A percentile compares a stretch with the other conserved stretches of the same genome.
phyloP scores from a whole-genome alignment of 2,329 filamentous ascomycete species.

The Endothia cerciana region DNA sequence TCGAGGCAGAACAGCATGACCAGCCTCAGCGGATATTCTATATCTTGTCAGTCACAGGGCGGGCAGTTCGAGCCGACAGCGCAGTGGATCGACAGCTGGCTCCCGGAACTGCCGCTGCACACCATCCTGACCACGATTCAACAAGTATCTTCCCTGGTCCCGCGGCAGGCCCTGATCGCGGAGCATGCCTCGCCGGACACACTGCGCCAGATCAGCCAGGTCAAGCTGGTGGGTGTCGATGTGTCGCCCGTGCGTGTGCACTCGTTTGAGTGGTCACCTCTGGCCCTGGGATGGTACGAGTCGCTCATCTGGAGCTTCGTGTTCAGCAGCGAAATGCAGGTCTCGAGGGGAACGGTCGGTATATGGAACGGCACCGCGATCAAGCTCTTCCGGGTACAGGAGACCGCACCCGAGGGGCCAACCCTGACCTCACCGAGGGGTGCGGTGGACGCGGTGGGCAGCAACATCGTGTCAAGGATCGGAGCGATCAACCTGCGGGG shows the following conservation, averaged over 20 bases:
- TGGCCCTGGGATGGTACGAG: constrained; percentile 94
- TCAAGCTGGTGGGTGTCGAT: constrained; percentile 73
- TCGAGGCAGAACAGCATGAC: constrained; percentile 89
- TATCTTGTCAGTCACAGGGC: constrained; percentile 57
- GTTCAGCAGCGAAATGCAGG: constrained; percentile 87
- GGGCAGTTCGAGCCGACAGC: constrained; percentile 77
- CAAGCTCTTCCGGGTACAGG: constrained; percentile 87
- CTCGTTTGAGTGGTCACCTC: constrained; percentile 90
- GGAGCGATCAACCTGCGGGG: constrained; percentile 76
- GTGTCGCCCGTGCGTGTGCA: constrained; percentile 77
- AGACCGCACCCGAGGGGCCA: constrained; percentile 78
- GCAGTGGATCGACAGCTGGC: constrained; percentile 90
- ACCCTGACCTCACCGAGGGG: constrained; percentile 83
- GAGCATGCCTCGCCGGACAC: constrained; percentile 50
- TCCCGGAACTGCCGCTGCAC: constrained; percentile 88
- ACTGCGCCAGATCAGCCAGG: constrained; percentile 59
- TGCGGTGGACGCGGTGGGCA: constrained; percentile 91
- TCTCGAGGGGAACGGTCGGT: constrained; percentile 83
- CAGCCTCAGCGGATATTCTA: constrained; percentile 71
- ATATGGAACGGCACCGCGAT: constrained; percentile 93
- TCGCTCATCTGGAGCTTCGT: constrained; percentile 92
- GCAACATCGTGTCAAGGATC: constrained; percentile 84
- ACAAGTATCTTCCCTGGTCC: constrained; percentile 62
- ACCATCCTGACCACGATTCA: constrained; percentile 79
- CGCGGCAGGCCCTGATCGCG: constrained; percentile 50